phyloP scores from a whole-genome alignment of 192 early-diverging fungal species.

The Coemansia sp. region DNA sequence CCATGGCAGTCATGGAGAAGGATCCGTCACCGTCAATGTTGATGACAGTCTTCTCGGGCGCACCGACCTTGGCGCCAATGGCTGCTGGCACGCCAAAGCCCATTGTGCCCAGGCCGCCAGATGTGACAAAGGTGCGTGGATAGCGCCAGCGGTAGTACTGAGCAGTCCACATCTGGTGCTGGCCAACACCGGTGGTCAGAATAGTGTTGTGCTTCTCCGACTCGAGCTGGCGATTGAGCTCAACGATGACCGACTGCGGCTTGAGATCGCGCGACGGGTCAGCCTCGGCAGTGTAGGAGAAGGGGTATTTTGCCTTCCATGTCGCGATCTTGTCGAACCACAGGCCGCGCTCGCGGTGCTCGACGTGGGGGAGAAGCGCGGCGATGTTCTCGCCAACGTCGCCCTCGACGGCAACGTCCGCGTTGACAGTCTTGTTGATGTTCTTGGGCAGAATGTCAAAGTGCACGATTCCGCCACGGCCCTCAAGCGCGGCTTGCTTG shows the following conservation, averaged over 20 bases:
- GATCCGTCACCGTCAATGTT: conserved; percentile 99
- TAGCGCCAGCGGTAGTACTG: conserved; percentile 92
- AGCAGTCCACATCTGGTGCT: conserved; percentile 99
- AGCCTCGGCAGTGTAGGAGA: conserved; percentile 69
- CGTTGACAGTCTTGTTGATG: conserved; percentile 98
- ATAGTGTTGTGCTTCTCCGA: conserved; percentile 90
- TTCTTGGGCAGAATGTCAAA: conserved; percentile 99
- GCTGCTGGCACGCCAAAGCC: conserved; percentile 95
- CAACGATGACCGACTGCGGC: conserved; percentile 94
- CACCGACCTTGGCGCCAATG: conserved; percentile 96
- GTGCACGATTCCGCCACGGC: conserved; percentile 94
- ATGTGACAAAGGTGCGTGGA: conserved; percentile 88
- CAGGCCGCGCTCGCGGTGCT: conserved; percentile 67
- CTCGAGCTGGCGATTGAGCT: conserved; percentile 81
- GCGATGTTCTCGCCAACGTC: conserved; percentile 89
- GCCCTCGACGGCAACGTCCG: conserved; percentile 89
- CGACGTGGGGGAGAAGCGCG: conserved; percentile 76
- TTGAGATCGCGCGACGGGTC: conserved; percentile 70
- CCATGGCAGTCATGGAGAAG: conserved; percentile 99
- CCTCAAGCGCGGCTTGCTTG: conserved; percentile 79
- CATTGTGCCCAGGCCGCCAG: conserved; percentile 99
- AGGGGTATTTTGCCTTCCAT: conserved; percentile 96
- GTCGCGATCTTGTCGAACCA: conserved; percentile 82
- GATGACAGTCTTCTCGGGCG: conserved; percentile 92
- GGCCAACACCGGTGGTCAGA: conserved; percentile 95